A percentile compares a stretch with the other conserved stretches of the same genome.
Evolutionary conservation across 1,284 basidiomycete genomes (phyloP).

Genomic region (Pholiota adiposa): DNA sequence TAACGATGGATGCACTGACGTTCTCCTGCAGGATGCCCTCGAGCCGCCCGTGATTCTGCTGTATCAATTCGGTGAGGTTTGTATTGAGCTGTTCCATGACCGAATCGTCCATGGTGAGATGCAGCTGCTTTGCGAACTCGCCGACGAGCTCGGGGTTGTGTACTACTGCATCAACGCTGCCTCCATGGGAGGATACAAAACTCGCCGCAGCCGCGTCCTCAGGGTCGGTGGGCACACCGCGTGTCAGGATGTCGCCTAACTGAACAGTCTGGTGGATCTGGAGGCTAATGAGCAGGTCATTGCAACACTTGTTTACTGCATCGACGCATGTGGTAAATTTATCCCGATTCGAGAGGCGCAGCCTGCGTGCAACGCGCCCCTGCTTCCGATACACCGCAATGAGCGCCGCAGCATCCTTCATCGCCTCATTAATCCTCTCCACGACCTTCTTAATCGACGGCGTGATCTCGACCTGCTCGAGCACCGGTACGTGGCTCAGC

Average conservation of each 20-base stretch:
- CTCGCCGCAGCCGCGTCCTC: slow-evolving; percentile 36
- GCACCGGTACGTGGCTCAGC: slow-evolving; percentile 37
- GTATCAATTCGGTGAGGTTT: slow-evolving; percentile 34
- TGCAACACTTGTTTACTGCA: slow-evolving; percentile 34
- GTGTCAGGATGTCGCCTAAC: slow-evolving; percentile 35
- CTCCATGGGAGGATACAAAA: slow-evolving; percentile 38
- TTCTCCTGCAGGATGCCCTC: slow-evolving; percentile 37
- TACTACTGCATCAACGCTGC: slow-evolving; percentile 36
- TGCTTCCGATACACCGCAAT: slow-evolving; percentile 40
- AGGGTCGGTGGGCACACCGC: slow-evolving; percentile 37
- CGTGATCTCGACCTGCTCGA: slow-evolving; percentile 34
- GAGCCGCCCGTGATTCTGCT: slow-evolving; percentile 32
- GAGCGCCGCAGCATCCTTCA: slow-evolving; percentile 30
- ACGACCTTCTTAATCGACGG: slow-evolving; percentile 32
- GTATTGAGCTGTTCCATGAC: slow-evolving; percentile 40
- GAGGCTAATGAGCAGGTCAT: slow-evolving; percentile 40
- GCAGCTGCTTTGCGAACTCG: slow-evolving; percentile 37
- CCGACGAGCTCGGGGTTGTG: slow-evolving; percentile 35
- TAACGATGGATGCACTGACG: slow-evolving; percentile 32
- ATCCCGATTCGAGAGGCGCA: slow-evolving; percentile 38
- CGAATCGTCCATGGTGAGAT: slow-evolving; percentile 36
- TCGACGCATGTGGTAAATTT: slow-evolving; percentile 28
- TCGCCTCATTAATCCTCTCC: slow-evolving; percentile 28
- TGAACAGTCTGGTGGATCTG: slow-evolving; percentile 41
- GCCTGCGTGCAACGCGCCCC: slow-evolving; percentile 33